These are phyloP conservation scores for Remersonia thermophila DNA, from an alignment of 2,329 filamentous ascomycete species.

Conservation along the genomic window DNA sequence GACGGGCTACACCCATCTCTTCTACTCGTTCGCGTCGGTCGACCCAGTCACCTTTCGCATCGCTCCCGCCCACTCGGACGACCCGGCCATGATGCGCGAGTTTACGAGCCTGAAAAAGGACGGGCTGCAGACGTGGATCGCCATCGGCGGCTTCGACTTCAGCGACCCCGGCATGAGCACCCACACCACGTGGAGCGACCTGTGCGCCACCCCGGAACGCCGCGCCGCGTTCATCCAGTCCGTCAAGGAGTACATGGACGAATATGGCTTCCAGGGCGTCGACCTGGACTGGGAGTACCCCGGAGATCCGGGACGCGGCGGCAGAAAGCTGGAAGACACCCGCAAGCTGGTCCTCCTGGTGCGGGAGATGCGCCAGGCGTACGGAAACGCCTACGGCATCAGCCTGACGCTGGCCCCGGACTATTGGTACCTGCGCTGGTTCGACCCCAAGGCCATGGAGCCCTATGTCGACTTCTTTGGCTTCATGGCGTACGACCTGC, in stretches of 20 bases:
- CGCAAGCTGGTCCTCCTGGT: constrained; percentile 25
- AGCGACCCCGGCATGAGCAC: constrained; percentile 19
- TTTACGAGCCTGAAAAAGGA: constrained; percentile 18
- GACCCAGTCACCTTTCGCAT: constrained; percentile 18
- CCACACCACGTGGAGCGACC: constrained; percentile 17
- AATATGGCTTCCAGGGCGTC: constrained; percentile 28
- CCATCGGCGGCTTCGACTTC: constrained; percentile 22
- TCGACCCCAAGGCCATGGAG: constrained; percentile 27
- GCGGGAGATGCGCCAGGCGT: constrained; percentile 24
- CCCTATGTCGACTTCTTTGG: constrained; percentile 26
- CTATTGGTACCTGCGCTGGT: constrained; percentile 28
- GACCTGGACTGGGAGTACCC: constrained; percentile 39
- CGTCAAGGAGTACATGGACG: too few relatives aligned
- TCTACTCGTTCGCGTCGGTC: constrained; percentile 22
- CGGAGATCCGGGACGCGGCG: constrained; percentile 23
- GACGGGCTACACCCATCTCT: constrained; percentile 22
- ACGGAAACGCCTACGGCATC: constrained; percentile 27
- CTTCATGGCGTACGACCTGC: constrained; percentile 30
- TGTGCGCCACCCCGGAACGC: constrained; percentile 7
- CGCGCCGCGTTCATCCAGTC: constrained; percentile 27
- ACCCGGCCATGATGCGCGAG: constrained; percentile 12
- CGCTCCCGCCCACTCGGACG: constrained; percentile 12
- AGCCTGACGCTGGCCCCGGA: constrained; percentile 25
- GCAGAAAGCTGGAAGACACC: constrained; percentile 23
- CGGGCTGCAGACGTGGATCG: constrained; percentile 20